Evolutionary conservation across 345 rosid genomes (phyloP), one percentile per base, ranked within the genome.

Genomic region (Erodium maritimum): DNA sequence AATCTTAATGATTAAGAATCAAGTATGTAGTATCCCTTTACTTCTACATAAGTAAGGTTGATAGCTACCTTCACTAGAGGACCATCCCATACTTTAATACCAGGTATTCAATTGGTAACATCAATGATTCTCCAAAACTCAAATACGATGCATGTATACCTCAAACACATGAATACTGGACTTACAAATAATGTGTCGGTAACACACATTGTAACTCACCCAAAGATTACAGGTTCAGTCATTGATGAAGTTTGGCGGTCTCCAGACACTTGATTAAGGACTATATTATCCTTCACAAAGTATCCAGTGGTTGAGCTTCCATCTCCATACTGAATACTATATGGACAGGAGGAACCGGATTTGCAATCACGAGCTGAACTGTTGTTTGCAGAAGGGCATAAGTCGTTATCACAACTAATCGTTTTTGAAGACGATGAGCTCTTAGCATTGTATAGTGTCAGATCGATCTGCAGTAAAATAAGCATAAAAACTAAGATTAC

Each of bases 241-340:
- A 70, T n/a, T 22, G 69, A 12, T 19, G 71, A 25, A 2, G 73
- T 75, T 60, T 75, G 71, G 58, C 21, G 69, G 61, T 75, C 58
- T 53, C 80, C 80, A 22, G 71, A 61, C 16, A 63, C 71, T 21
- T 54, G 56, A 42, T 67, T 75, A 42, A 74, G 58, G 24, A 56
- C 70, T 57, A 78, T 33, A 52, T 19, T 21, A 61, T 78, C 82
- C 69, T 59, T 69, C 14, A 78, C 75, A 65, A 69, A 75, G 68
- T 55, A 75, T 62, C 82, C 82, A 53, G 77, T 18, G 1, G 82
- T 78, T 50, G 76, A 59, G 67, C 82, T 78, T 62, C 82, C 82
- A 65, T 78, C 82, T 34, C 82, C 82, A 59, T 78, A 78, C 12
- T 54, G 64, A 45, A 74, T 68, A 52, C 52, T 69, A 55, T 78